Base-by-base conservation (phyloP, 148 eudicot genomes). In the Spergularia marina region DNA sequence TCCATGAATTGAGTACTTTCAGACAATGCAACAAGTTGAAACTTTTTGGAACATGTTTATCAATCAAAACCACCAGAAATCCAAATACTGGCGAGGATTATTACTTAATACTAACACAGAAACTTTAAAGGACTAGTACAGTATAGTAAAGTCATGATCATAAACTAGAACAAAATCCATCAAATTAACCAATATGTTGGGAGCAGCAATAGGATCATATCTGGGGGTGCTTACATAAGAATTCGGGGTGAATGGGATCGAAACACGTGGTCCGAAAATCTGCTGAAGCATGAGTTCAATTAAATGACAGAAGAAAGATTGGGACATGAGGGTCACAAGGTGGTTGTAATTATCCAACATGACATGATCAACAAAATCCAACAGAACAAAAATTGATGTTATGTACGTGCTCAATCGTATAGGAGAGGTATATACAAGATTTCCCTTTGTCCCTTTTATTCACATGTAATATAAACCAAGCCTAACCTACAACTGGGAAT, bases 391-490 rank as follows among this genome's bases (percentile, higher is more conserved):
- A 23, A 65, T 65, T 57, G 59, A 69, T 69, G 74, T 76, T 47
- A 6, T 44, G 49, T 47, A 6, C 6, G 49, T 44, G 49, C 49
- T 6, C 49, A 9, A 23, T 23, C 25, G 25, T 23, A 23, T 44
- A 44, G 10, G 49, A 44, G 79, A 60, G 55, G 74, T 60, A 65
- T 70, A 53, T 51, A 53, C 69, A 70, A 70, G 74, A 61, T 70
- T 61, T 77, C 59, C 62, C 70, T 77, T 70, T 77, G 80, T 77
- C 74, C 69, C 74, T 53, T 70, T 59, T 61, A 67, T 70, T 70
- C 74, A 77, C 80, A 70, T 77, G 80, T 68, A 66, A 60, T 34
- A 77, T 77, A 70, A 77, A 77, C 53, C 74, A 52, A 76, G 36
- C 68, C 30, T 23, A 59, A 53, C 57, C 79, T 60, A 61, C 60